These are phyloP conservation scores for Selaginella tamariscina DNA, from an alignment of 75 land plant species.

Conservation along the genomic window DNA sequence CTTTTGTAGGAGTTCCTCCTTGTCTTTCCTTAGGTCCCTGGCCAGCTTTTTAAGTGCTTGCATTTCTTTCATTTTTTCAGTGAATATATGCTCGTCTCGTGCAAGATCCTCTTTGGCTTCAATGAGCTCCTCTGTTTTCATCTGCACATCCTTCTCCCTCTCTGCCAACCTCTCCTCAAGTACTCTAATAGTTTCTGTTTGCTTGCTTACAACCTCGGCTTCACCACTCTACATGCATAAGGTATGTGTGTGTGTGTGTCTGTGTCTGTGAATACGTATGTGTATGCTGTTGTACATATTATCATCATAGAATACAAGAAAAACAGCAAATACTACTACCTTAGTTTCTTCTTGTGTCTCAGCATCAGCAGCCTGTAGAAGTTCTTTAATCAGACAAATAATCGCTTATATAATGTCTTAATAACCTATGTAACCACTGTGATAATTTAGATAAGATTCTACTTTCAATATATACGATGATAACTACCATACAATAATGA, in stretches of 20 bases:
- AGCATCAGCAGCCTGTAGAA: no score
- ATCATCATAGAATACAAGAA: no score
- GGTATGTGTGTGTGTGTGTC: not conserved
- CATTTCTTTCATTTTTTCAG: constrained; percentile 34
- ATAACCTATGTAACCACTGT: no score
- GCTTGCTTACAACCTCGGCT: constrained; percentile 13
- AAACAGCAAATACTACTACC: no score
- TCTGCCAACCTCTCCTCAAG: constrained; percentile 20
- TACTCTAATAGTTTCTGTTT: constrained; percentile 22
- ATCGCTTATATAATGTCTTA: no score
- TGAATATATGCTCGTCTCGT: constrained; percentile 27
- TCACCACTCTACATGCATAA: not conserved
- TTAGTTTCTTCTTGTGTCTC: no score
- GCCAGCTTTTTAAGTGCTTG: constrained; percentile 23
- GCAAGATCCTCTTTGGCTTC: constrained; percentile 31
- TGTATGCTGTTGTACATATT: no score
- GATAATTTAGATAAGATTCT: no score
- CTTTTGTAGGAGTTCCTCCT: constrained; percentile 22
- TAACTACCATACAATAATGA: no score
- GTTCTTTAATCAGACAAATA: no score
- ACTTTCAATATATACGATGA: no score
- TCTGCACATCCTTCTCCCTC: constrained; percentile 22
- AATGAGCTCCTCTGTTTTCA: constrained; percentile 18
- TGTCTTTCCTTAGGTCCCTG: constrained; percentile 21
- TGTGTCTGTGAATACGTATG: no score